Evolutionary conservation across 2,329 filamentous ascomycete genomes (phyloP).

Genomic region (Xylariaceae sp.): DNA sequence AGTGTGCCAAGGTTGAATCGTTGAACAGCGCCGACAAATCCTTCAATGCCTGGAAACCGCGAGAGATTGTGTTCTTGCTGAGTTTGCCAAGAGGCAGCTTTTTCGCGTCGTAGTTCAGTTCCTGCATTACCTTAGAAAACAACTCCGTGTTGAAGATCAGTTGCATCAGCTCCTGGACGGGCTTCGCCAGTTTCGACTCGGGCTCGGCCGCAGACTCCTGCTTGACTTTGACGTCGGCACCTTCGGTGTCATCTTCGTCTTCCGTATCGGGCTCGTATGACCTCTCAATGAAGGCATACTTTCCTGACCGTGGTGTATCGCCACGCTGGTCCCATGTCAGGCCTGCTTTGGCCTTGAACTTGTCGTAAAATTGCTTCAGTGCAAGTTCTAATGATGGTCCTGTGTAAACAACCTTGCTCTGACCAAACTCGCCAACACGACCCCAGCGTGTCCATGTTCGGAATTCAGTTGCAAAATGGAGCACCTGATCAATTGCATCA

Average conservation of each 20-base stretch:
- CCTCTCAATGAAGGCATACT: slow-evolving; percentile 77
- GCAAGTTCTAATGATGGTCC: slow-evolving; percentile 40
- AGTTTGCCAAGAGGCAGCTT: slow-evolving; percentile 82
- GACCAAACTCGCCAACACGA: slow-evolving; percentile 60
- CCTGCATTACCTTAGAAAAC: slow-evolving; percentile 61
- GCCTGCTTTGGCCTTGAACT: slow-evolving; percentile 59
- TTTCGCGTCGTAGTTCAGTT: slow-evolving; percentile 65
- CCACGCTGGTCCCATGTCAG: slow-evolving; percentile 49
- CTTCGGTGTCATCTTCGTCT: slow-evolving; percentile 28
- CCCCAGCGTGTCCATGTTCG: slow-evolving; percentile 76
- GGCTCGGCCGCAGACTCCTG: slow-evolving; percentile 23
- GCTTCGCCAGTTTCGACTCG: slow-evolving; percentile 26
- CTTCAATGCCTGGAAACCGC: slow-evolving; percentile 73
- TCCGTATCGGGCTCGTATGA: slow-evolving; percentile 65
- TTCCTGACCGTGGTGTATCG: slow-evolving; percentile 54
- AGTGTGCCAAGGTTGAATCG: slow-evolving; percentile 42
- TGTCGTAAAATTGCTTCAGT: slow-evolving; percentile 50
- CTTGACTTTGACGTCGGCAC: slow-evolving; percentile 22
- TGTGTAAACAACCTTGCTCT: slow-evolving; percentile 40
- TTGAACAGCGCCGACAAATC: slow-evolving; percentile 64
- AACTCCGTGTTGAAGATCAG: slow-evolving; percentile 78
- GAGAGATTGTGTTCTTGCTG: slow-evolving; percentile 68
- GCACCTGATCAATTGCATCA: slow-evolving; percentile 34
- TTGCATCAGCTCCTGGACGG: slow-evolving; percentile 64
- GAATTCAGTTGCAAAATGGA: slow-evolving; percentile 41